Evolutionary conservation across 495 filamentous ascomycete species (phyloP).

Genomic region (Aspergillus funiculosus): DNA sequence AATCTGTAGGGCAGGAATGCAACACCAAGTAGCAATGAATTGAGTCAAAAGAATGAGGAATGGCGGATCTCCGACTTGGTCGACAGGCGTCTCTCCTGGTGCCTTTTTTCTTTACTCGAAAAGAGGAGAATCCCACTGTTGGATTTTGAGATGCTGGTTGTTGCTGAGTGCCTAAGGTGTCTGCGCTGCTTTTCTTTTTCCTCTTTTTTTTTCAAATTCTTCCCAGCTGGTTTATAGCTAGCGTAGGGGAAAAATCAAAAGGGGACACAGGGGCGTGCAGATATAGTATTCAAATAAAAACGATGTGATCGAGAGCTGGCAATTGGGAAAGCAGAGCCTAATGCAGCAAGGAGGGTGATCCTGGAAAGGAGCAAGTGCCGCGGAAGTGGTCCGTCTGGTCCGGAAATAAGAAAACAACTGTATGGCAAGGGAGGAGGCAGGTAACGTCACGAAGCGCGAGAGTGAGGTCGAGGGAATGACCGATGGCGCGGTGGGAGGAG

Average conservation of each 20-base stretch:
- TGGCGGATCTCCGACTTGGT: slow-evolving; percentile 21
- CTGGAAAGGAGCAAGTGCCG: slow-evolving; percentile 35
- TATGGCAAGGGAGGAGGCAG: slow-evolving; percentile 31
- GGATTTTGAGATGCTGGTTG: slow-evolving; percentile 3
- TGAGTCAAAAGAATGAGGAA: slow-evolving; percentile 18
- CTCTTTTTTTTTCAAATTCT: slow-evolving; percentile 3
- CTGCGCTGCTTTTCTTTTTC: neutral
- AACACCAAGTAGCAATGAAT: slow-evolving; percentile 30
- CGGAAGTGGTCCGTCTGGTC: slow-evolving; percentile 40
- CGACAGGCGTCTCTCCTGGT: slow-evolving; percentile 13
- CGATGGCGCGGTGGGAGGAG: slow-evolving; percentile 13
- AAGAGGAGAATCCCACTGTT: no score
- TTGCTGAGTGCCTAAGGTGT: neutral
- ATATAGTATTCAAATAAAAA: slow-evolving; percentile 12
- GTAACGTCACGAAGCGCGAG: slow-evolving; percentile 18
- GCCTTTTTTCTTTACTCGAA: slow-evolving; percentile 26
- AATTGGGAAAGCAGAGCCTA: slow-evolving; percentile 29
- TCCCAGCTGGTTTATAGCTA: slow-evolving; percentile 7
- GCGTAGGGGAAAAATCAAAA: neutral
- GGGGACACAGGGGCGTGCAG: slow-evolving; percentile 8
- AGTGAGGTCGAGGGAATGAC: slow-evolving; percentile 12
- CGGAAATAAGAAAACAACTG: slow-evolving; percentile 22
- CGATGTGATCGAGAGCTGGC: slow-evolving; percentile 26
- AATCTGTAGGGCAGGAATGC: slow-evolving; percentile 45
- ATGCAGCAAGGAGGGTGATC: slow-evolving; percentile 38